phyloP scores from a whole-genome alignment of 345 rosid species.

The Linum usitatissimum region DNA sequence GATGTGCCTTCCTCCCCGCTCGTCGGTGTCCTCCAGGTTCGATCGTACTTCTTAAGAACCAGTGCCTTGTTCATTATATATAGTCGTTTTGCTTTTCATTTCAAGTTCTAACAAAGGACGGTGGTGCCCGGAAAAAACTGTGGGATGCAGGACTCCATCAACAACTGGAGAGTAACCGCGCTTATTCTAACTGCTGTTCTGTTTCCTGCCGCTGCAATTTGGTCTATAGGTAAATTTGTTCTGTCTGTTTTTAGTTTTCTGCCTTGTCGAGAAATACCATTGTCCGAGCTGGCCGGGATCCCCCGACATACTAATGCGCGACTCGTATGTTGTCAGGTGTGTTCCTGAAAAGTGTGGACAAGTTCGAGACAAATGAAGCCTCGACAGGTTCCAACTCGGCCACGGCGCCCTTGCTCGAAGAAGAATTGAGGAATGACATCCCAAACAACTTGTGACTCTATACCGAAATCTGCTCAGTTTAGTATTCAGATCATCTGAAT shows the following conservation, averaged over 20 bases:
- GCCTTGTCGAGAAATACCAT: not conserved
- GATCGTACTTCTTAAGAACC: not conserved
- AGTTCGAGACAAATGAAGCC: not conserved
- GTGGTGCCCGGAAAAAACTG: not conserved
- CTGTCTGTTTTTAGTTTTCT: not conserved
- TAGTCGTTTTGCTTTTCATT: not conserved
- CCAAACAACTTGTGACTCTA: too few relatives aligned
- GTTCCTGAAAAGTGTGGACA: conserved; percentile 2
- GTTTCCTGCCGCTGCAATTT: conserved; percentile 5
- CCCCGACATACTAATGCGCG: not conserved
- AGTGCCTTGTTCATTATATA: not conserved
- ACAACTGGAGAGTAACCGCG: conserved; percentile 6
- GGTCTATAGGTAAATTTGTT: conserved; percentile 8
- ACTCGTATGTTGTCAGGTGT: not conserved
- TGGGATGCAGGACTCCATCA: conserved; percentile 5
- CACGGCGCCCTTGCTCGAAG: conserved; percentile 11
- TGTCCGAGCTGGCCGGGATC: not conserved
- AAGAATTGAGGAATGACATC: not conserved
- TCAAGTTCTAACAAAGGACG: not conserved
- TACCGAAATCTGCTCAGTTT: too few relatives aligned
- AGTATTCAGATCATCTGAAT: too few relatives aligned
- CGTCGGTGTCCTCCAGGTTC: conserved; percentile 6
- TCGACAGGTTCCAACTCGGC: not conserved
- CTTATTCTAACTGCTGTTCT: conserved; percentile 5
- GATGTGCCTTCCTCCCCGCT: conserved; percentile 10